Evolutionary conservation across 1,284 basidiomycete genomes (phyloP), one percentile per base, ranked within the genome.

Genomic region (Sporisorium graminicola): DNA sequence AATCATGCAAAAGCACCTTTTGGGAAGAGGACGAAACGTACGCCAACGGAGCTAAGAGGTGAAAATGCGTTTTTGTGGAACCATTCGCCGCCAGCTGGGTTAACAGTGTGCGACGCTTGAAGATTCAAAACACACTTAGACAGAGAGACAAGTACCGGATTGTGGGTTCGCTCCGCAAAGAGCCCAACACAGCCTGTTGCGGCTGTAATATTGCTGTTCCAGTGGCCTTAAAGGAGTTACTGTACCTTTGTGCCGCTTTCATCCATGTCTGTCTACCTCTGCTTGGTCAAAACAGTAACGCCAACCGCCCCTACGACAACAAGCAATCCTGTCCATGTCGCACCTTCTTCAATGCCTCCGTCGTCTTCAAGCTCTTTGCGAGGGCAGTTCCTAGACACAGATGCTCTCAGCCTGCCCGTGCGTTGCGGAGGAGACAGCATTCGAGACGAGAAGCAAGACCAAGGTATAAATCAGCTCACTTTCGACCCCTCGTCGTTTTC

Each of bases 401-500:
- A 6, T n/a, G n/a, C 6, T 9, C n/a, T 43, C n/a, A 9, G 40
- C 40, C n/a, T 18, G 40, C 40, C n/a, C 40, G n/a, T 35, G 12
- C 18, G n/a, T 3, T 14, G 26, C 5, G 40, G 26, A 6, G 13
- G 53, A 20, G 40, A 18, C 20, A n/a, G 16, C 16, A 40, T 40
- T 12, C 14, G 5, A 14, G 4, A 9, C n/a, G 40, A 9, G 26
- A 51, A 58, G 47, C 47, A 43, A 35, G 43, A 16, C 13, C 2
- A n/a, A 42, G 31, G 26, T 20, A 35, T n/a, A 29, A 58, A 58
- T 58, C 57, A 58, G 57, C 57, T 58, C 57, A 58, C 47, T 58
- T 58, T 49, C 18, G 35, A 35, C 35, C 35, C 35, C 13, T 35
- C 3, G n/a, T n/a, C n/a, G n/a, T n/a, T n/a, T n/a, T n/a, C n/a